Conservation (phyloP, 2,329 filamentous ascomycete genomes). For the Fusarium sambucinum region DNA sequence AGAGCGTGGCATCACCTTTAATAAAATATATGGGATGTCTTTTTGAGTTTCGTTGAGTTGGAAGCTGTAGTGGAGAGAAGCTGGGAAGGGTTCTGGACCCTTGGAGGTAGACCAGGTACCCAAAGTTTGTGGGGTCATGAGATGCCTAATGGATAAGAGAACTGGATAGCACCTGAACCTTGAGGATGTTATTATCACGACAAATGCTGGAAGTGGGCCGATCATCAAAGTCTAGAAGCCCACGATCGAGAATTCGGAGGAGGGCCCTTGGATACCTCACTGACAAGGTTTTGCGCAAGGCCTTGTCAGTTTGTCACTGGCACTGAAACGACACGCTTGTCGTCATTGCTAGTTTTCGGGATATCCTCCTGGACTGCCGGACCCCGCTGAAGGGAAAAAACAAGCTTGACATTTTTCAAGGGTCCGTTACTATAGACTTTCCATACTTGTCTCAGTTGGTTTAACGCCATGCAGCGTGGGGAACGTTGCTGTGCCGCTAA, state of each 20-base stretch:
- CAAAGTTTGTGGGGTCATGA: conserved; percentile 26
- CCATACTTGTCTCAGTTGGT: conserved; percentile 13
- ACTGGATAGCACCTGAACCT: conserved; percentile 1
- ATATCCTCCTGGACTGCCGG: conserved; percentile 2
- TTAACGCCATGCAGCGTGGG: conserved; percentile 38
- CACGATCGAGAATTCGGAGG: conserved; percentile 21
- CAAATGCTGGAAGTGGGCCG: conserved; percentile 9
- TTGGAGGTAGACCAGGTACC: conserved; percentile 3
- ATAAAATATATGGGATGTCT: conserved; percentile 1
- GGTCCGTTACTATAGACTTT: conserved; percentile 7
- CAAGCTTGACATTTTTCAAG: conserved; percentile 24
- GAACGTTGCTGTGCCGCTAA: conserved; percentile 17
- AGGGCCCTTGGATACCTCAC: conserved; percentile 11
- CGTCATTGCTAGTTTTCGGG: conserved; percentile 26
- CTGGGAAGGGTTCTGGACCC: conserved; percentile 36
- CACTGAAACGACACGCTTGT: conserved; percentile 12
- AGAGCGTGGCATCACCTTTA: conserved; percentile 39
- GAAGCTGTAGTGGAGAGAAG: conserved; percentile 7
- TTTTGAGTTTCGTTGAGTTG: conserved; percentile 5
- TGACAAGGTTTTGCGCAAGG: conserved; percentile 13
- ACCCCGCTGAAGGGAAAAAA: conserved; percentile 10
- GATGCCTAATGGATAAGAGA: not conserved
- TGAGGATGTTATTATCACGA: not conserved
- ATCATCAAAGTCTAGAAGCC: conserved; percentile 23
- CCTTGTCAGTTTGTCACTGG: conserved; percentile 11